Base-by-base conservation (phyloP, 2,329 filamentous ascomycete species). In the Fusarium succisae region DNA sequence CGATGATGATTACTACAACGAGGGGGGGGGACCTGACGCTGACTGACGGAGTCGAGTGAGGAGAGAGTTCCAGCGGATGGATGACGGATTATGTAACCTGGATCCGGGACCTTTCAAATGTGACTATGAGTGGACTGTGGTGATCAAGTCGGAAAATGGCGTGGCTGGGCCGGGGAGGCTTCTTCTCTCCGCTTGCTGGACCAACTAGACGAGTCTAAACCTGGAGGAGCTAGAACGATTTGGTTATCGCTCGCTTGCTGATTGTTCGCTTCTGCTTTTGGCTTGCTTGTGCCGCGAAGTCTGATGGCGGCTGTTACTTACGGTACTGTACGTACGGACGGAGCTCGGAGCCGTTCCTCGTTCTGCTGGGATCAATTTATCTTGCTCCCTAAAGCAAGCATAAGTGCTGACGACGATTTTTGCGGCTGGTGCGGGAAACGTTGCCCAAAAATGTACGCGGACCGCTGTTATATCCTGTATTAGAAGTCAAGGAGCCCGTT, bases 1-100 rank as follows among this genome's bases (percentile, higher is more conserved):
- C 76, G 68, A 79, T 75, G 77, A 76, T 78, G 78, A 78, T 78
- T 79, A 78, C 77, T 76, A 76, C 74, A 66, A 77, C 70, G 74
- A 75, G 74, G 71, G 73, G 75, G 72, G 72, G 75, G 71, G 61
- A 64, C 65, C 66, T 55, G 60, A 76, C 69, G 70, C 75, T 70
- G 67, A 77, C 77, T 79, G 77, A 78, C 76, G 63, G 78, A 79
- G 69, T 45, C 64, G 64, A 72, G 71, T 70, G 64, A 69, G 64
- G 56, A 69, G 76, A 70, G 72, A 75, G 73, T 76, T 76, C 70
- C 66, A 66, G 70, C 62, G 74, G 70, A 76, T 75, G 76, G 67
- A 47, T 43, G 63, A 53, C 45, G 63, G 77, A 79, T 79, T 79
- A 79, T 79, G 77, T 79, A 79, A 79, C 77, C 75, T 58, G 59